Conservation (phyloP, 2,329 filamentous ascomycete species). For the Raffaelea ambrosiae region DNA sequence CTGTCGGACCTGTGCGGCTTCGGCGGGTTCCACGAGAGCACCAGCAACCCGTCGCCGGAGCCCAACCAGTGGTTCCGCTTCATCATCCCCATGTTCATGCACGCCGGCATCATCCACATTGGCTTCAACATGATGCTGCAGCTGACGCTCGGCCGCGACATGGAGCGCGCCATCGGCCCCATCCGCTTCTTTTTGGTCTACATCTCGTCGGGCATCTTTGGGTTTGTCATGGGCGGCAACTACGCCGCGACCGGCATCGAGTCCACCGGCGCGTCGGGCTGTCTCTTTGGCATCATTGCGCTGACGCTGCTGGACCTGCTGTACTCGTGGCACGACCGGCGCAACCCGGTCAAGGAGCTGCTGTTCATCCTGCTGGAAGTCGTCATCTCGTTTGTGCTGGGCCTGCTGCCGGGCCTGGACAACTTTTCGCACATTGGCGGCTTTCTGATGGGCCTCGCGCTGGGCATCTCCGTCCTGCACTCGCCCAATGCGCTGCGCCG, state of each 20-base stretch:
- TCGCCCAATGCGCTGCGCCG: constrained; percentile 74
- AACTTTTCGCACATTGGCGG: constrained; percentile 98
- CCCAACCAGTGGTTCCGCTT: constrained; percentile 98
- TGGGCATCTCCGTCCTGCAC: constrained; percentile 81
- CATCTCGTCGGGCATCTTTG: constrained; percentile 85
- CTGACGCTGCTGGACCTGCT: constrained; percentile 81
- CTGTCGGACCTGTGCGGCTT: constrained; percentile 82
- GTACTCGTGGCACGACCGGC: constrained; percentile 82
- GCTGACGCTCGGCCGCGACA: constrained; percentile 80
- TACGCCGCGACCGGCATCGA: constrained; percentile 75
- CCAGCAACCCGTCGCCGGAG: constrained; percentile 41
- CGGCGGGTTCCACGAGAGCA: constrained; percentile 54
- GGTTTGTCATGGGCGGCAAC: constrained; percentile 90
- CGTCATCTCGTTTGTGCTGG: constrained; percentile 82
- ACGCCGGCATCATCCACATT: constrained; percentile 90
- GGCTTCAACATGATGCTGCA: constrained; percentile 92
- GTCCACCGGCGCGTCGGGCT: constrained; percentile 82
- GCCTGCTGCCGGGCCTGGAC: constrained; percentile 83
- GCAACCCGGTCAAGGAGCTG: constrained; percentile 72
- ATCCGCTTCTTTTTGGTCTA: constrained; percentile 88
- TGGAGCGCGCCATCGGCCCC: constrained; percentile 83
- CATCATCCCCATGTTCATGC: constrained; percentile 90
- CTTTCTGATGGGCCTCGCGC: constrained; percentile 81
- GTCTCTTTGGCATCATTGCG: constrained; percentile 85
- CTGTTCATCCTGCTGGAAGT: constrained; percentile 80